Evolutionary conservation across 345 rosid species (phyloP).

Genomic region (Turritis glabra): DNA sequence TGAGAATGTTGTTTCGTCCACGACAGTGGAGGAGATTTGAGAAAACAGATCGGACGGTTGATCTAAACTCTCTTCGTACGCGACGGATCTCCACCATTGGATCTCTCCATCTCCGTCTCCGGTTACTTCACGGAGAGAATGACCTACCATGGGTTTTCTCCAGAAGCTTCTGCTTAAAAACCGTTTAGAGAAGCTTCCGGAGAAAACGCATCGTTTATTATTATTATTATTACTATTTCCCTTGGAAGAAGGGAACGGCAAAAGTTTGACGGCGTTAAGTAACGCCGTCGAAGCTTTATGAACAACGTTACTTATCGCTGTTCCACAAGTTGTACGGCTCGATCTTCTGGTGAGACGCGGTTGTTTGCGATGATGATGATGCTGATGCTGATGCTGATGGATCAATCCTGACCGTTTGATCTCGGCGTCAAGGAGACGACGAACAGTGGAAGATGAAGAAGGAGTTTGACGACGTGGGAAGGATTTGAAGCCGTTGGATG

Average conservation of each 20-base stretch:
- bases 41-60: conserved; percentile 41
- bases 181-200: conserved; percentile 55
- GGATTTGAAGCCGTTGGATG: conserved; percentile 88
- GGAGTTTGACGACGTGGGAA: conserved; percentile 66
- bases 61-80: conserved; percentile 41
- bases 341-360: conserved; percentile 35
- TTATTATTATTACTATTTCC: conserved; percentile 7
- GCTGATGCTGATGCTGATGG: conserved; percentile 13
- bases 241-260: conserved; percentile 53
- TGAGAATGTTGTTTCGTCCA: conserved; percentile 20
- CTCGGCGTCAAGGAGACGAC: conserved; percentile 69
- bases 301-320: conserved; percentile 50
- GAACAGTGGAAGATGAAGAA: conserved; percentile 52
- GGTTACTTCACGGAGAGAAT: conserved; percentile 14
- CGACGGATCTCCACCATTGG: conserved; percentile 53
- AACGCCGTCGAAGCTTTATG: conserved; percentile 66
- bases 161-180: conserved; percentile 54
- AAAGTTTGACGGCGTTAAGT: conserved; percentile 58
- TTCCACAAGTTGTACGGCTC: conserved; percentile 42
- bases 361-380: not conserved
- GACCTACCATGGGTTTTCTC: conserved; percentile 46
- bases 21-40: not conserved
- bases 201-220: conserved; percentile 30
- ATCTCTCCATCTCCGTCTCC: conserved; percentile 23
- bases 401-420: conserved; percentile 44